These are phyloP conservation scores for Phytopythium helicoides DNA, from an alignment of 352 stramenopile species.

Conservation along the genomic window DNA sequence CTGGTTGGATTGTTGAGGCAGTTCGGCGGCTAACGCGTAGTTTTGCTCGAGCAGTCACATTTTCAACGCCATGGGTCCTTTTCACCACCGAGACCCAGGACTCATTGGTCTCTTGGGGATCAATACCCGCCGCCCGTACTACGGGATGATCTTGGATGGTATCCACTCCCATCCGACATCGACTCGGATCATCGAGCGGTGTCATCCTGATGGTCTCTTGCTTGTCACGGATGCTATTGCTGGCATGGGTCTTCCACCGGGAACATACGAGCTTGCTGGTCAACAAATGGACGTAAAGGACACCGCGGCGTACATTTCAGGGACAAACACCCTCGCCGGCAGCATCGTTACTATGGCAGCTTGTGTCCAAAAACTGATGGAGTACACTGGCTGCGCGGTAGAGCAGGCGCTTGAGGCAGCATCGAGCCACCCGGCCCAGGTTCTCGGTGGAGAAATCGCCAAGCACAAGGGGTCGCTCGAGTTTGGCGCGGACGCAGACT, in stretches of 20 bases:
- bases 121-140: constrained; percentile 47
- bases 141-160: constrained; percentile 88
- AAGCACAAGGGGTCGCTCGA: constrained; percentile 65
- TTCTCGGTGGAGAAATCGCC: constrained; percentile 44
- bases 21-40: too few species aligned
- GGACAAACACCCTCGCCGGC: constrained; percentile 83
- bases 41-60: constrained; percentile 48
- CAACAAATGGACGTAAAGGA: constrained; percentile 56
- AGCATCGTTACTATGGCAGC: constrained; percentile 82
- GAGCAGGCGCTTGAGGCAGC: constrained; percentile 75
- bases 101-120: constrained; percentile 84
- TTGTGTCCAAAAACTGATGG: constrained; percentile 72
- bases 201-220: constrained; percentile 73
- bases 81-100: constrained; percentile 89
- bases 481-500: constrained; percentile 77
- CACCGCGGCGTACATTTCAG: constrained; percentile 43
- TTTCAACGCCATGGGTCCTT: constrained; percentile 91
- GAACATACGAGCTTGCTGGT: constrained; percentile 72
- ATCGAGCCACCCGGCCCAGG: constrained; percentile 70
- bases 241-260: constrained; percentile 76
- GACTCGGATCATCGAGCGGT: constrained; percentile 79
- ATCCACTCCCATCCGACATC: constrained; percentile 82
- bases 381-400: constrained; percentile 80
- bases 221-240: constrained; percentile 84
- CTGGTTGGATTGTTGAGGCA: too few species aligned